Base-by-base conservation (phyloP, 2,329 filamentous ascomycete genomes). In the Botrytis deweyae region DNA sequence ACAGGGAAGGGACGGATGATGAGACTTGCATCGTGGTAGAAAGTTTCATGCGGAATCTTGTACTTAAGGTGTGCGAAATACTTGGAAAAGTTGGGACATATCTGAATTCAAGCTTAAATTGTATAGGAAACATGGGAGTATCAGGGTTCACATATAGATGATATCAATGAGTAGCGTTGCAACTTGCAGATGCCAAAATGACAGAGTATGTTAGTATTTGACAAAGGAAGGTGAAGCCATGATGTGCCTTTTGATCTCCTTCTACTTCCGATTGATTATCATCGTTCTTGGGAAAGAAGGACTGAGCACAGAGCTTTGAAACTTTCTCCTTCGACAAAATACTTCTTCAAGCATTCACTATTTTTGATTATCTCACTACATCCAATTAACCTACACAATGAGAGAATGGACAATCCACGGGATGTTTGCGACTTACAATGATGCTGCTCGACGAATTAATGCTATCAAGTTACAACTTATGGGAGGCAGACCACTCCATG, bases 61-160 rank as follows among this genome's bases (percentile, higher is more conserved):
- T 52, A n/a, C 3, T n/a, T 2, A 2, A n/a, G 5, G 5, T 2
- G 49, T 52, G n/a, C 25, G 3, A 52, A 3, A 5, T n/a, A 2
- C 5, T 52, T 5, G 3, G 49, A 16, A 52, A n/a, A 16, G 0
- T 52, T n/a, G 25, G 25, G 5, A 52, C 0, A n/a, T 52, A 0
- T 52, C 2, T 52, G 3, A 52, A 52, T 1, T 52, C 25, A n/a
- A 16, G 12, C 1, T n/a, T 2, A 52, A 52, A 52, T n/a, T 52
- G 4, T 14, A 52, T 14, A 6, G 2, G 4, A n/a, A n/a, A 3
- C 4, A 52, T 25, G 4, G 3, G 22, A 52, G 12, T 46, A 3
- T 20, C 8, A 46, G 3, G 20, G 44, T 8, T 20, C 44, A 46
- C 0, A 46, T 8, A 46, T 20, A 46, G 20, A 46, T 20, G 44